Evolutionary conservation across 2,329 filamentous ascomycete species (phyloP).

Genomic region (Aspergillus pseudonomiae): DNA sequence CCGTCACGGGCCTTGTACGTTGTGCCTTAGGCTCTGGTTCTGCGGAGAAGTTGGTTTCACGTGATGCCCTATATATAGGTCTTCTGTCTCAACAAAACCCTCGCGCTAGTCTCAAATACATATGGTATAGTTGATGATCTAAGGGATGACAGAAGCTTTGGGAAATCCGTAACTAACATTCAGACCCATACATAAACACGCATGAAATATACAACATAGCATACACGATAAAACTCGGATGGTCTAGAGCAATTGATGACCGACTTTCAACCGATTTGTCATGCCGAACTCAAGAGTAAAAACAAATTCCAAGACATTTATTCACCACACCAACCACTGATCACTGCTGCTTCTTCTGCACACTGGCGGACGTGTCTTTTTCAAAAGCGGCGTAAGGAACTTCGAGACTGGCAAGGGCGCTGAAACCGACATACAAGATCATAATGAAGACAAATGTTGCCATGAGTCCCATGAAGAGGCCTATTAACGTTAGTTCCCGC

Average conservation of each 20-base stretch:
- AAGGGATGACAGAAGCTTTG: neutral
- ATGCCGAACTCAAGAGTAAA: neutral
- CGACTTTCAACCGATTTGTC: neutral
- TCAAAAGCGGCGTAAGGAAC: conserved; percentile 95
- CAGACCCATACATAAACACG: neutral
- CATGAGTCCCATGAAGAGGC: conserved; percentile 84
- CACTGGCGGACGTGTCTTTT: conserved; percentile 89
- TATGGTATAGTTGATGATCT: neutral
- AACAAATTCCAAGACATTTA: neutral
- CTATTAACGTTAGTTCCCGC: conserved; percentile 48
- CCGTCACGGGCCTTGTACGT: neutral
- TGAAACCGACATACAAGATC: conserved; percentile 78
- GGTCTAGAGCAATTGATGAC: conserved; percentile 1
- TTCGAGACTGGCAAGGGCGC: conserved; percentile 75
- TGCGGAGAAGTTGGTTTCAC: neutral
- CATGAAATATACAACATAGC: conserved; percentile 1
- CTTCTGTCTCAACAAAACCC: neutral
- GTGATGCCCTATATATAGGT: conserved; percentile 4
- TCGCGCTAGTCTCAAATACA: neutral
- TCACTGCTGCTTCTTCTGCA: conserved; percentile 77
- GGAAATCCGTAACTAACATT: neutral
- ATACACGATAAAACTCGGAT: conserved; percentile 1
- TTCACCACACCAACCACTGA: conserved; percentile 7
- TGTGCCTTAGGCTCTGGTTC: neutral
- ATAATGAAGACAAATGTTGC: conserved; percentile 70